phyloP scores from a whole-genome alignment of 495 filamentous ascomycete genomes.

The Physcia stellaris region DNA sequence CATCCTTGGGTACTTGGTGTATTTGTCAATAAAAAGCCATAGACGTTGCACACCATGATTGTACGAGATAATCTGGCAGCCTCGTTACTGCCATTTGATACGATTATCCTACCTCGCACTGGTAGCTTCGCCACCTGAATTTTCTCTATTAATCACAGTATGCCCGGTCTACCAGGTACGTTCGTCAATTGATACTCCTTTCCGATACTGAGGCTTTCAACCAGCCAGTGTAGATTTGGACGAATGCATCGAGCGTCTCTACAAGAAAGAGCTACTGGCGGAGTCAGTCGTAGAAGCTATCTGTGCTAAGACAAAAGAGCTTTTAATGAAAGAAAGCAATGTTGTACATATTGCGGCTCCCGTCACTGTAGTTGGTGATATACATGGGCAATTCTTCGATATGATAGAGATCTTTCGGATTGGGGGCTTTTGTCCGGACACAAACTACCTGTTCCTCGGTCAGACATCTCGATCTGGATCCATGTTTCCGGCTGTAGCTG shows the following conservation, averaged over 20 bases:
- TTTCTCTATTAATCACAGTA: conserved; percentile 19
- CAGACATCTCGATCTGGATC: conserved; percentile 13
- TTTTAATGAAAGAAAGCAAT: conserved; percentile 99
- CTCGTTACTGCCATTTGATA: too few species aligned
- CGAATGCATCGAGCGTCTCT: conserved; percentile 90
- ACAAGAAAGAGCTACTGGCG: conserved; percentile 89
- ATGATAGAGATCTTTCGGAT: conserved; percentile 99
- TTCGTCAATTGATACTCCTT: conserved; percentile 7
- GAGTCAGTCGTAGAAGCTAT: conserved; percentile 98
- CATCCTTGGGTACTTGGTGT: too few species aligned
- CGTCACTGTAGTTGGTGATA: conserved; percentile 97
- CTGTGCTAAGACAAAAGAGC: conserved; percentile 96
- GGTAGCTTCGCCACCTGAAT: too few species aligned
- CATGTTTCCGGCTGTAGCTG: not conserved
- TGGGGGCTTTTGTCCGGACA: conserved; percentile 89
- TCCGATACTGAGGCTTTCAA: conserved; percentile 2
- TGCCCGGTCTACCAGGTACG: conserved; percentile 84
- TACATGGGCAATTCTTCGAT: conserved; percentile 97
- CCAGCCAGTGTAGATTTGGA: conserved; percentile 92
- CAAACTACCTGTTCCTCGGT: conserved; percentile 97
- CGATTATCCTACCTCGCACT: too few species aligned
- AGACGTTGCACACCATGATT: too few species aligned
- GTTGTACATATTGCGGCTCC: conserved; percentile 94
- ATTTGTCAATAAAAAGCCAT: too few species aligned
- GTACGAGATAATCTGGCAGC: too few species aligned